Evolutionary conservation across 257 asterid species (phyloP).

Genomic region (Capsicum baccatum): DNA sequence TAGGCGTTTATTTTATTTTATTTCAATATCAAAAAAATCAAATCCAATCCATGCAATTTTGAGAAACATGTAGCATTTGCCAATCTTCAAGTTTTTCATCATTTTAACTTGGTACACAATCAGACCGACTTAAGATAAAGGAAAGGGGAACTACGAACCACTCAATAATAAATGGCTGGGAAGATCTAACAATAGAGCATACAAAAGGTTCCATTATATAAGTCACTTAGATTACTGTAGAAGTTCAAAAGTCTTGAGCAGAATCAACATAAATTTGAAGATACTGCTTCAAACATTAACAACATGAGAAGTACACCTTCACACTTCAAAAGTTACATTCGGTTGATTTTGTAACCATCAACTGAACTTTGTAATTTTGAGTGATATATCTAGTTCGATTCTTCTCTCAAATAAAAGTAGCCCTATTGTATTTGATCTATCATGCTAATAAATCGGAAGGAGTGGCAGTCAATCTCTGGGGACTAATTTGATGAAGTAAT

Average conservation of each 20-base stretch:
- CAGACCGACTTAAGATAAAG: background rate
- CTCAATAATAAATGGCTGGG: background rate
- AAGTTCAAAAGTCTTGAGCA: background rate
- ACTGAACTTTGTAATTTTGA: background rate
- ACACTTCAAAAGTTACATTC: slow-evolving; percentile 4
- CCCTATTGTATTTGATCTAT: slow-evolving; percentile 13
- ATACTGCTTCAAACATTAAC: background rate
- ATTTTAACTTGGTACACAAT: background rate
- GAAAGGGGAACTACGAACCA: background rate
- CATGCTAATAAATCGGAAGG: background rate
- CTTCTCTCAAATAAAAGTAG: background rate
- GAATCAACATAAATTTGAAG: background rate
- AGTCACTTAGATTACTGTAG: background rate
- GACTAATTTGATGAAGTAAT: background rate
- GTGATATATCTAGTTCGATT: background rate
- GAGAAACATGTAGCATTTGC: background rate
- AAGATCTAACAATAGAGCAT: slow-evolving; percentile 1
- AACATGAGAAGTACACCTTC: background rate
- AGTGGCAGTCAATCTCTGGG: background rate
- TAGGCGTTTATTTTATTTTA: background rate
- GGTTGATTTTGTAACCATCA: background rate
- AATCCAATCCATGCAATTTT: background rate
- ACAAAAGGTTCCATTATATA: background rate
- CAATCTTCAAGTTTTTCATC: background rate
- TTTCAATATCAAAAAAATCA: background rate